These are phyloP conservation scores for Blastobotrys capitulatus DNA, from an alignment of 1,139 yeast genomes.

Conservation along the genomic window DNA sequence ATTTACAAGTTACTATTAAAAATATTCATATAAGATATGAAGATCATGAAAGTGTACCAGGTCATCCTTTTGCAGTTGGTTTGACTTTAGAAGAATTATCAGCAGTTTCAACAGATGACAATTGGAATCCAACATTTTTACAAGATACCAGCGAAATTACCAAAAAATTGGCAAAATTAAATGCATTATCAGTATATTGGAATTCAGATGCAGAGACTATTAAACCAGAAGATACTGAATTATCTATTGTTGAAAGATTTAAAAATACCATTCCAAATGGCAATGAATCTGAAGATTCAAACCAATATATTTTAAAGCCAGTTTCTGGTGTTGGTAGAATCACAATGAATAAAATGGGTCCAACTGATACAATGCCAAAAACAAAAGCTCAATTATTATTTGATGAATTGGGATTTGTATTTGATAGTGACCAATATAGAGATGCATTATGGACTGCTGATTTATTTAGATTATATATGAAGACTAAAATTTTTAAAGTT, in stretches of 20 bases:
- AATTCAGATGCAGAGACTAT: constrained; percentile 57
- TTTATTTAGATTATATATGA: constrained; percentile 69
- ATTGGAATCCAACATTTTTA: constrained; percentile 84
- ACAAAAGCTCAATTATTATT: constrained; percentile 70
- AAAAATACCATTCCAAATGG: constrained; percentile 32
- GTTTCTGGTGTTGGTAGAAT: constrained; percentile 85
- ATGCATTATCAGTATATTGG: constrained; percentile 78
- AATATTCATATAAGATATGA: constrained; percentile 91
- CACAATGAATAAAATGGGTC: constrained; percentile 77
- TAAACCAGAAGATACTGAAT: constrained; percentile 21
- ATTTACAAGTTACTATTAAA: constrained; percentile 85
- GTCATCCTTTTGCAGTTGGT: constrained; percentile 76
- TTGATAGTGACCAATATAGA: constrained; percentile 80
- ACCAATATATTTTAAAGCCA: constrained; percentile 75
- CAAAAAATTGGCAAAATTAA: constrained; percentile 70
- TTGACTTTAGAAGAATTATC: constrained; percentile 78
- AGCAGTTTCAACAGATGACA: constrained; percentile 81
- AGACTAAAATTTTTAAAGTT: constrained; percentile 68
- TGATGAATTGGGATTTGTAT: constrained; percentile 78
- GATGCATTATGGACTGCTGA: constrained; percentile 80
- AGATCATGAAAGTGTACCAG: constrained; percentile 48
- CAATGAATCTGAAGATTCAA: constrained; percentile 26
- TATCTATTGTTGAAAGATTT: constrained; percentile 25
- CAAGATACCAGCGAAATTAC: constrained; percentile 64
- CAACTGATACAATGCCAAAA: constrained; percentile 61